Conservation (phyloP, 2,329 filamentous ascomycete species). For the Aplosporella prunicola region DNA sequence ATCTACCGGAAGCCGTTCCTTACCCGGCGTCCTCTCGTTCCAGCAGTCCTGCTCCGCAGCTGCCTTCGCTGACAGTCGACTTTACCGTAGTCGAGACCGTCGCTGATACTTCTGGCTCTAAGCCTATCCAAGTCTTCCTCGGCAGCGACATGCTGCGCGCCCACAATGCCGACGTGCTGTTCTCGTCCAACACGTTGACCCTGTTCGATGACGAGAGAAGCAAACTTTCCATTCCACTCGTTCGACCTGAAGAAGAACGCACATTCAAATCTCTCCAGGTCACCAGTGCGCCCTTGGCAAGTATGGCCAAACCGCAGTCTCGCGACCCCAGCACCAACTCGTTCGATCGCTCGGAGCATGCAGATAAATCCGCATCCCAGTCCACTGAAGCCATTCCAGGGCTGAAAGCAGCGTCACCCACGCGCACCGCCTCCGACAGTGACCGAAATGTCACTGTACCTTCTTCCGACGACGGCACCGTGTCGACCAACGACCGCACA, state of each 20-base stretch:
- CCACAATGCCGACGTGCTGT: constrained; percentile 81
- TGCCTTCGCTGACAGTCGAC: constrained; percentile 69
- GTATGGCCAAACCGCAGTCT: background rate
- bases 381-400: constrained; percentile 32
- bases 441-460: constrained; percentile 8
- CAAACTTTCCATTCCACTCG: constrained; percentile 82
- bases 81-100: constrained; percentile 61
- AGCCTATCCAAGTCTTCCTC: constrained; percentile 72
- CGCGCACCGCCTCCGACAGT: constrained; percentile 1
- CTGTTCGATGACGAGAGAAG: constrained; percentile 79
- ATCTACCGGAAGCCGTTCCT: constrained; percentile 82
- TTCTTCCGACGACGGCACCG: constrained; percentile 4
- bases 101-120: constrained; percentile 40
- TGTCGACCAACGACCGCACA: background rate
- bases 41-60: constrained; percentile 61
- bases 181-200: constrained; percentile 84
- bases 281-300: constrained; percentile 28
- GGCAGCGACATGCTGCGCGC: constrained; percentile 80
- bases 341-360: constrained; percentile 82
- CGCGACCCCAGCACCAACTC: constrained; percentile 37
- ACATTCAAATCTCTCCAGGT: constrained; percentile 71
- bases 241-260: constrained; percentile 78
- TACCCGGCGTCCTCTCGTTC: constrained; percentile 65
- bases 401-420: constrained; percentile 5
- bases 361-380: constrained; percentile 68